A percentile compares a stretch with the other conserved stretches of the same genome.
These are phyloP conservation scores for Cryoendolithus antarcticus DNA, from an alignment of 2,329 filamentous ascomycete genomes.

Conservation along the genomic window DNA sequence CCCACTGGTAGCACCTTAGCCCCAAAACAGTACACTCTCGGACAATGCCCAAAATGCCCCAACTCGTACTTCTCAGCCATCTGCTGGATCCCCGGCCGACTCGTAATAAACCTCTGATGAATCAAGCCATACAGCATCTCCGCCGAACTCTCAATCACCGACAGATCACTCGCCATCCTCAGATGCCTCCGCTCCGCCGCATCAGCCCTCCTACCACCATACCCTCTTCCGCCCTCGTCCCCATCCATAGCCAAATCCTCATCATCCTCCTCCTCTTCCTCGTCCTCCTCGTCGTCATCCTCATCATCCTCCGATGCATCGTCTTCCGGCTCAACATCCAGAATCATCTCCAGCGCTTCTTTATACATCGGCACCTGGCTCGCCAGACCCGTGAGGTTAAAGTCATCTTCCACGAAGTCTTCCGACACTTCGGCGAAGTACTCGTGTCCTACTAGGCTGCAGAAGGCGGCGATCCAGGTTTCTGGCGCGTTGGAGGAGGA, in stretches of 20 bases:
- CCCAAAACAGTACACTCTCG: constrained; percentile 83
- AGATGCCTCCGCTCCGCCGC: constrained; percentile 60
- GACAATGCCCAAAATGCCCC: constrained; percentile 89
- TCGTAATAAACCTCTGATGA: constrained; percentile 97
- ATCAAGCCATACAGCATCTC: constrained; percentile 97
- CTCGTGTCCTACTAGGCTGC: constrained; percentile 87
- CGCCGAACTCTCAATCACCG: constrained; percentile 92
- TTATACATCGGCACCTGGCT: constrained; percentile 98
- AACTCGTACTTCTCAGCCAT: constrained; percentile 99
- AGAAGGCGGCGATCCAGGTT: constrained; percentile 97
- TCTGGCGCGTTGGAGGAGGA: constrained; percentile 53
- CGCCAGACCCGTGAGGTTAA: constrained; percentile 92
- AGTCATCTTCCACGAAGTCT: constrained; percentile 99
- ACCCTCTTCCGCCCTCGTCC: constrained; percentile 43
- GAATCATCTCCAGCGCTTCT: constrained; percentile 96
- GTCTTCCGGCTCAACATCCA: constrained; percentile 94
- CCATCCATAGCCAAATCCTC: constrained; percentile 46
- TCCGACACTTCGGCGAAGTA: constrained; percentile 98
- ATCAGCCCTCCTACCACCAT: constrained; percentile 19
- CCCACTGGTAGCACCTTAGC: constrained; percentile 87
- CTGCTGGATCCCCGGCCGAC: constrained; percentile 87
- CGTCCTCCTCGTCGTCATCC: constrained; percentile 53
- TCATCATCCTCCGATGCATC: constrained; percentile 75
- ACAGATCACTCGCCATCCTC: constrained; percentile 82
- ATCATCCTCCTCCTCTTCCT: constrained; percentile 37